These are phyloP conservation scores for Nitzschia sp. DNA, from an alignment of 108 stramenopile genomes.

Conservation along the genomic window DNA sequence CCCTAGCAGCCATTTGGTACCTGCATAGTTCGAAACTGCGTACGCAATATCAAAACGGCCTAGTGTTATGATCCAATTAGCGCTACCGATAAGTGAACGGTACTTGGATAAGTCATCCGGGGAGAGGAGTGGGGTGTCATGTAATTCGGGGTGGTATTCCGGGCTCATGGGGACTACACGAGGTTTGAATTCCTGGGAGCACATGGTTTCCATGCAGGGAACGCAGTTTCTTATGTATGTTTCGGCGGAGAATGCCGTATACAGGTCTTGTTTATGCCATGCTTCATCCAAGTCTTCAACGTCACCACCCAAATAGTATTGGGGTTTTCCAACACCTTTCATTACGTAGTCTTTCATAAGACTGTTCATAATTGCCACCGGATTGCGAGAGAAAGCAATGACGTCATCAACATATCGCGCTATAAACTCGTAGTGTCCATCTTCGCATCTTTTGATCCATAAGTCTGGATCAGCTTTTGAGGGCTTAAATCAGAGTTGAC, in stretches of 20 bases:
- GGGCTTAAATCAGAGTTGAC: constrained; percentile 27
- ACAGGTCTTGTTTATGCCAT: neutral
- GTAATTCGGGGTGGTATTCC: constrained; percentile 10
- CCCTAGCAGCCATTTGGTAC: constrained; percentile 8
- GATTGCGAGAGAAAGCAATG: constrained; percentile 6
- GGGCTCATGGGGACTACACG: neutral
- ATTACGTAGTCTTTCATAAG: constrained; percentile 23
- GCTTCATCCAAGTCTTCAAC: constrained; percentile 9
- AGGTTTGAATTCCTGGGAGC: constrained; percentile 18
- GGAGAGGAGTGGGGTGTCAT: neutral
- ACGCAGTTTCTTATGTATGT: constrained; percentile 36
- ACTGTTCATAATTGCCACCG: constrained; percentile 9
- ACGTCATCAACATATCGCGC: constrained; percentile 42
- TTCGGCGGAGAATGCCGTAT: constrained; percentile 15
- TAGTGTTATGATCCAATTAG: constrained; percentile 28
- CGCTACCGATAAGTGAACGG: constrained; percentile 14
- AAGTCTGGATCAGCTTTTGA: constrained; percentile 39
- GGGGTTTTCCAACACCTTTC: constrained; percentile 32
- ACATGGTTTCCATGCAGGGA: constrained; percentile 10
- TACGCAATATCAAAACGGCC: constrained; percentile 43
- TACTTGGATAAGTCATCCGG: constrained; percentile 2
- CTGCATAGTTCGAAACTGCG: constrained; percentile 27
- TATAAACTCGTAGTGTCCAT: constrained; percentile 36
- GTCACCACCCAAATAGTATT: constrained; percentile 38
- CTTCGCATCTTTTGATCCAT: constrained; percentile 26